Evolutionary conservation across 2,329 filamentous ascomycete species (phyloP).

Genomic region (Fusarium robinianum): DNA sequence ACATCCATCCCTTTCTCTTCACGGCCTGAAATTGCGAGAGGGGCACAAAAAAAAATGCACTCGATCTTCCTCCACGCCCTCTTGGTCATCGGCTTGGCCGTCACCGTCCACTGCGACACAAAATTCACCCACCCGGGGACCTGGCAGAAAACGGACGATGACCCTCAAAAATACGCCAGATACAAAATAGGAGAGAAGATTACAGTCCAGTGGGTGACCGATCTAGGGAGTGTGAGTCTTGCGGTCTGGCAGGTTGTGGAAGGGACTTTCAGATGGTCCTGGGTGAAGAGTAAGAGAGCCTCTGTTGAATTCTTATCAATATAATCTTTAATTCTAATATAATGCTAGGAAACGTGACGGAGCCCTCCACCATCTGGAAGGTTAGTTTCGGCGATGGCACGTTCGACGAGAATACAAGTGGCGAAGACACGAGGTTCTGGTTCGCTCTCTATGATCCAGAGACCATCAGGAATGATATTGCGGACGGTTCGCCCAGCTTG

Average conservation of each 20-base stretch:
- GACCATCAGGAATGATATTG: too few relatives aligned
- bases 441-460: constrained; percentile 19
- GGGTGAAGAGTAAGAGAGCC: constrained; percentile 5
- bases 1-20: too few relatives aligned
- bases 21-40: too few relatives aligned
- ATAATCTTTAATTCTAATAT: background rate
- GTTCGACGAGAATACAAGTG: constrained; percentile 5
- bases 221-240: constrained; percentile 24
- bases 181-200: constrained; percentile 30
- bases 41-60: too few relatives aligned
- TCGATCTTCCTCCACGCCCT: constrained; percentile 10
- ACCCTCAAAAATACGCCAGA: constrained; percentile 32
- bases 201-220: constrained; percentile 32
- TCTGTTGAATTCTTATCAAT: fast-evolving
- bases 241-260: constrained; percentile 28
- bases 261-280: constrained; percentile 10
- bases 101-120: constrained; percentile 8
- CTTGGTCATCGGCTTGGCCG: constrained; percentile 12
- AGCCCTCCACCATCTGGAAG: constrained; percentile 29
- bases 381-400: constrained; percentile 22
- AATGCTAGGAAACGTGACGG: constrained; percentile 28
- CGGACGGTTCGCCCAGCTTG: too few relatives aligned
- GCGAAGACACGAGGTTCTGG: constrained; percentile 28
- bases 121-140: constrained; percentile 22
- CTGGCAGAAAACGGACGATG: constrained; percentile 15